Evolutionary conservation across 768 basidiomycete genomes (phyloP), one percentile per base, ranked within the genome.

Genomic region (Collybia sordida): DNA sequence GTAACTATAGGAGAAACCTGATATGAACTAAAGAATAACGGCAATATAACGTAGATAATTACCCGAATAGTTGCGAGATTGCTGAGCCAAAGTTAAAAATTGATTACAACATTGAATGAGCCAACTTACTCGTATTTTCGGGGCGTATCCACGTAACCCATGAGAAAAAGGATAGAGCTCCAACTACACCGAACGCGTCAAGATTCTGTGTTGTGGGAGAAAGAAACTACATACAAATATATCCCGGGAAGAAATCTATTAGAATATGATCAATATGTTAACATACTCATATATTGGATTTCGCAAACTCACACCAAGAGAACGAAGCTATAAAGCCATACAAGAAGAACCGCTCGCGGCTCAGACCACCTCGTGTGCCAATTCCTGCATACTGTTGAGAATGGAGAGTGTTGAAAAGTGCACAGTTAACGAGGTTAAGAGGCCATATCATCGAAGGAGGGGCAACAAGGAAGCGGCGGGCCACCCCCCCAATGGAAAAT

Each of bases 391-490:
- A 87, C 47, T 77, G 68, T 46, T 83, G 79, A 0, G 83, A 82
- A 67, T 90, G 88, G 0, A 90, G 72, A 1, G 88, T 90, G 57
- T 90, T 90, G 69, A 90, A 88, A 2, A 77, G 62, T 2, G 88
- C 85, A 56, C 87, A 88, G 19, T 79, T 80, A 25, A 88, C 85
- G 17, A 89, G 77, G 40, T 85, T 83, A 9, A 73, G 66, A 0
- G 88, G 88, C 87, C 88, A 89, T 58, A 89, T 77, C 74, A 75
- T 77, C 4, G 73, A 73, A 0, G 74, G 81, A 2, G 88, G 88
- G 7, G 77, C 73, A 2, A 90, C 88, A 8, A 90, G 77, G 74
- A 90, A 90, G 14, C 86, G 81, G 7, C 83, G 78, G 3, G 79
- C 77, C 31, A 88, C 68, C 12, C 89, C 88, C 38, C 88, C 88